These are phyloP conservation scores for Chytridium lagenaria DNA, from an alignment of 371 early-diverging fungal species.

Conservation along the genomic window DNA sequence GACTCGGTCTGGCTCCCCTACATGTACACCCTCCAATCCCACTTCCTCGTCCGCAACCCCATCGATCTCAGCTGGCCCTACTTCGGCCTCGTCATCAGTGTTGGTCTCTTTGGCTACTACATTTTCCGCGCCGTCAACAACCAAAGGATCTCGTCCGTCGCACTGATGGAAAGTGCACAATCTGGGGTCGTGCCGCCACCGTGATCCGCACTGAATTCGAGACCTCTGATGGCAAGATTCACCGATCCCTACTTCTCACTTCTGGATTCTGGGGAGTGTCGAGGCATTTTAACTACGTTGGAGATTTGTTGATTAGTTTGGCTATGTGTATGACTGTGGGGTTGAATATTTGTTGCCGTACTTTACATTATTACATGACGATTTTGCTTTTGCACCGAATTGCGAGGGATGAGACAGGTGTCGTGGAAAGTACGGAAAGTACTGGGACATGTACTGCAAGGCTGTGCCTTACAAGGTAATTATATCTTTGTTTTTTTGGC, in stretches of 20 bases:
- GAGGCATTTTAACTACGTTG: slow-evolving; percentile 84
- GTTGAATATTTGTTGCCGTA: slow-evolving; percentile 51
- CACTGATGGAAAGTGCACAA: slow-evolving; percentile 71
- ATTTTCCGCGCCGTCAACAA: slow-evolving; percentile 82
- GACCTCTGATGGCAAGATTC: slow-evolving; percentile 74
- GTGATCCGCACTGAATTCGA: slow-evolving; percentile 71
- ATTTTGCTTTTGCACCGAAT: slow-evolving; percentile 70
- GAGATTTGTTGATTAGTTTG: slow-evolving; percentile 69
- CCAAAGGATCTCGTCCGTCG: slow-evolving; percentile 78
- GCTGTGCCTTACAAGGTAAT: slow-evolving; percentile 69
- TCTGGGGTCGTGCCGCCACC: slow-evolving; percentile 80
- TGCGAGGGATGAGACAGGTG: slow-evolving; percentile 70
- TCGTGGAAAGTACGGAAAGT: slow-evolving; percentile 75
- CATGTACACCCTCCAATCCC: slow-evolving; percentile 82
- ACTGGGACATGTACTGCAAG: slow-evolving; percentile 73
- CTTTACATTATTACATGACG: slow-evolving; percentile 76
- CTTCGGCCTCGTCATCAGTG: slow-evolving; percentile 51
- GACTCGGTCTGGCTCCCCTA: slow-evolving; percentile 81
- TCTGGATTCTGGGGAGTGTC: slow-evolving; percentile 83
- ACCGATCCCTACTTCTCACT: slow-evolving; percentile 67
- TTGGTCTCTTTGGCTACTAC: slow-evolving; percentile 73
- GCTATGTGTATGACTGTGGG: slow-evolving; percentile 77
- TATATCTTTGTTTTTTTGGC: slow-evolving; percentile 43
- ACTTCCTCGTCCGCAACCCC: slow-evolving; percentile 75
- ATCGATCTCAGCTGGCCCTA: slow-evolving; percentile 63